Conservation (phyloP, 2,329 filamentous ascomycete species). For the Cercospora sp. region DNA sequence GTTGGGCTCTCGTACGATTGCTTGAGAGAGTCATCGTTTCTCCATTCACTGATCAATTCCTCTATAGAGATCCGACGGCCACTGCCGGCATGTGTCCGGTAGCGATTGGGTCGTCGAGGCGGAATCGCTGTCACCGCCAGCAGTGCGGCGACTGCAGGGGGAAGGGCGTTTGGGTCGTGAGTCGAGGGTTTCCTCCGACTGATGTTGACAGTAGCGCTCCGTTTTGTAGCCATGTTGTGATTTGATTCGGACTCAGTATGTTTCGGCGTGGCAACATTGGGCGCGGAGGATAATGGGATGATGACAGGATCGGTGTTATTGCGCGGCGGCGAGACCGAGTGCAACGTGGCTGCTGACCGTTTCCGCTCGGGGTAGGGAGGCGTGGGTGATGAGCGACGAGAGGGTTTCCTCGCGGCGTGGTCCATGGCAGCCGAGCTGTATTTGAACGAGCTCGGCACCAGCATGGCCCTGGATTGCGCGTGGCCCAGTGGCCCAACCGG, state of each 20-base stretch:
- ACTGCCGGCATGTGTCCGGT: slow-evolving; percentile 43
- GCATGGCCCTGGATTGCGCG: slow-evolving; percentile 36
- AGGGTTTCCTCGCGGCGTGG: slow-evolving; percentile 19
- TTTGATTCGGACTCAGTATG: slow-evolving; percentile 29
- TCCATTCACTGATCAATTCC: slow-evolving; percentile 57
- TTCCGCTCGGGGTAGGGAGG: slow-evolving; percentile 20
- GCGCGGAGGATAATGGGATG: slow-evolving; percentile 42
- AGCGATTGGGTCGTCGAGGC: slow-evolving; percentile 45
- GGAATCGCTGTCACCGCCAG: slow-evolving; percentile 62
- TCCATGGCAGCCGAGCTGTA: slow-evolving; percentile 41
- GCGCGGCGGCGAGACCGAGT: slow-evolving; percentile 29
- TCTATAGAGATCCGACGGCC: slow-evolving; percentile 54
- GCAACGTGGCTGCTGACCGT: slow-evolving; percentile 10
- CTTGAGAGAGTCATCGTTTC: slow-evolving; percentile 45
- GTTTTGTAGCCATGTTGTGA: slow-evolving; percentile 27
- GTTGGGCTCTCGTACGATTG: slow-evolving; percentile 32
- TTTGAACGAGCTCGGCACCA: slow-evolving; percentile 50
- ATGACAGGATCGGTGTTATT: slow-evolving; percentile 45
- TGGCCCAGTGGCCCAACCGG: slow-evolving; percentile 4
- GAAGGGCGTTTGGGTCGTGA: slow-evolving; percentile 50
- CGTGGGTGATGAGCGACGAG: slow-evolving; percentile 14
- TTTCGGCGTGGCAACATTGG: slow-evolving; percentile 37
- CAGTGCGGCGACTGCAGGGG: slow-evolving; percentile 58
- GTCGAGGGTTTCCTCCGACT: slow-evolving; percentile 28
- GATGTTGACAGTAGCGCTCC: slow-evolving; percentile 24